Evolutionary conservation across 176 grass and related monocot species (phyloP).

Genomic region (Aegilops tauschii): DNA sequence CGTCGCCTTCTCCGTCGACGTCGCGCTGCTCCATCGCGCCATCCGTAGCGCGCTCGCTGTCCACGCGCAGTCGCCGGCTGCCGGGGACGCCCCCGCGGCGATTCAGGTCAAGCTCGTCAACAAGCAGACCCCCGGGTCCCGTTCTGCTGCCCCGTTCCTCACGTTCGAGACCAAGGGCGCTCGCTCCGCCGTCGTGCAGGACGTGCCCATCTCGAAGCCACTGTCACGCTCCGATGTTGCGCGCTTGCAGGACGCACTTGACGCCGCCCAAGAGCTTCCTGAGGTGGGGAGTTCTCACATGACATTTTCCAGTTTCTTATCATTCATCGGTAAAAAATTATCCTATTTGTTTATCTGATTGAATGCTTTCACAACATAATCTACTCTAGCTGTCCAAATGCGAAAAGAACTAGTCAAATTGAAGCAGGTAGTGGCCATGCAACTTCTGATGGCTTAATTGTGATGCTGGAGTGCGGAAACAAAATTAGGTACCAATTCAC

Average conservation of each 20-base stretch:
- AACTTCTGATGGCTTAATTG: not conserved
- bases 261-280: conserved; percentile 82
- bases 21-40: conserved; percentile 79
- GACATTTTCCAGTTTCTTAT: not conserved
- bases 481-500: not conserved
- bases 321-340: not conserved
- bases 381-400: not conserved
- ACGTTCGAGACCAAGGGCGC: conserved; percentile 92
- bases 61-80: conserved; percentile 62
- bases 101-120: conserved; percentile 94
- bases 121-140: conserved; percentile 70
- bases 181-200: conserved; percentile 87
- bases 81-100: conserved; percentile 43
- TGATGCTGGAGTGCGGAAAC: not conserved
- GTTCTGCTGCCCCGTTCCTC: conserved; percentile 61
- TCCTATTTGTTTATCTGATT: not conserved
- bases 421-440: not conserved
- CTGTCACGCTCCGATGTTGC: conserved; percentile 69
- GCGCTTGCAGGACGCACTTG: conserved; percentile 65
- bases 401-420: not conserved
- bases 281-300: conserved; percentile 41
- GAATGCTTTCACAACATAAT: not conserved
- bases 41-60: conserved; percentile 82
- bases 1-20: conserved; percentile 76
- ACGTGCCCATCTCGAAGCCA: conserved; percentile 89